Conservation (phyloP, 495 filamentous ascomycete species). For the Penicillium samsonianum region DNA sequence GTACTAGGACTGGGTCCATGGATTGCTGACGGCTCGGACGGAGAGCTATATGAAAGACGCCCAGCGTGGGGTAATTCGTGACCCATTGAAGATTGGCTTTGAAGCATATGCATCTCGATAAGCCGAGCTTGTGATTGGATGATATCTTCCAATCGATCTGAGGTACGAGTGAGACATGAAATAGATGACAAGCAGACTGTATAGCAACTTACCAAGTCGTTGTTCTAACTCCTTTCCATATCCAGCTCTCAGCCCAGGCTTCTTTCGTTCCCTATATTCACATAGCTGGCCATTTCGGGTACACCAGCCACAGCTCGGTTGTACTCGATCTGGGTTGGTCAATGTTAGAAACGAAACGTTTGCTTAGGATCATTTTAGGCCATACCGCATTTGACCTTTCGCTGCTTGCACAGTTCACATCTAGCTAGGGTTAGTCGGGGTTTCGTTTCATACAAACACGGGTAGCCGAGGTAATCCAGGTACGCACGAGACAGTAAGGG, state of each 20-base stretch:
- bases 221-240: constrained; percentile 88
- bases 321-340: constrained; percentile 58
- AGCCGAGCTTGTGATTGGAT: constrained; percentile 49
- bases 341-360: constrained; percentile 9
- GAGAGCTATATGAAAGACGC: constrained; percentile 43
- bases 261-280: constrained; percentile 85
- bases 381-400: constrained; percentile 78
- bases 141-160: constrained; percentile 52
- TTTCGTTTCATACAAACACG: background rate
- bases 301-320: constrained; percentile 89
- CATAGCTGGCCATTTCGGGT: constrained; percentile 72
- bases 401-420: constrained; percentile 80
- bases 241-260: constrained; percentile 79
- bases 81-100: constrained; percentile 28
- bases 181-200: background rate
- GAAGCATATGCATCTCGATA: constrained; percentile 52
- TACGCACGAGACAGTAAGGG: constrained; percentile 50
- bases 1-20: constrained; percentile 41
- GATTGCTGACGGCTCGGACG: constrained; percentile 44
- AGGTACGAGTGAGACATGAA: constrained; percentile 8
- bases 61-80: constrained; percentile 31
- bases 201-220: constrained; percentile 52
- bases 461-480: constrained; percentile 5
- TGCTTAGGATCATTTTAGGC: background rate
- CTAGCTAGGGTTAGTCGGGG: constrained; percentile 40